Evolutionary conservation across 78 protist species (phyloP).

Genomic region (Tieghemostelium lacteum): DNA sequence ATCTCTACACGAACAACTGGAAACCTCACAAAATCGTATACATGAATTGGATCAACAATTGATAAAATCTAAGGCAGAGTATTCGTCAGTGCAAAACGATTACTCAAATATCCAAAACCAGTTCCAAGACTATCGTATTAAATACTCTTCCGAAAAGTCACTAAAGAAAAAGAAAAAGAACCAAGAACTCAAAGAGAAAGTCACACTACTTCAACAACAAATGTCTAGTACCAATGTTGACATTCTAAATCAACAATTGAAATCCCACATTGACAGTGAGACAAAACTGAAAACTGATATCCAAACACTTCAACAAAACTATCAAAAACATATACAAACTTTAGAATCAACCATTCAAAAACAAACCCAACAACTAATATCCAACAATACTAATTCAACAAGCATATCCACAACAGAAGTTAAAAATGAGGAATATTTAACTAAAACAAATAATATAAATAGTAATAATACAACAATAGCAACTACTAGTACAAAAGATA

Average conservation of each 20-base stretch:
- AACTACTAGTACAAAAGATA: neutral
- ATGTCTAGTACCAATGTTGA: slow-evolving; percentile 12
- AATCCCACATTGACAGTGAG: slow-evolving; percentile 29
- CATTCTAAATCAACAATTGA: neutral
- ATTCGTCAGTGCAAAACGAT: neutral
- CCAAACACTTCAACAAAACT: neutral
- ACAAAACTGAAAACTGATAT: neutral
- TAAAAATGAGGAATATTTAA: neutral
- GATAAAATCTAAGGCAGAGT: neutral
- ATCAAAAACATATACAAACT: no score
- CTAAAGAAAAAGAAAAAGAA: neutral
- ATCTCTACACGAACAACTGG: neutral
- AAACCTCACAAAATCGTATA: neutral
- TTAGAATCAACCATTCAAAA: no score
- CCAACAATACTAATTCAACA: neutral
- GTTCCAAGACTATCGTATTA: neutral
- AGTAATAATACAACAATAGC: slow-evolving; percentile 8
- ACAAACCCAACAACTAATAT: neutral
- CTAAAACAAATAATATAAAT: neutral
- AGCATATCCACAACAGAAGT: neutral
- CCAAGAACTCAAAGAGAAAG: neutral
- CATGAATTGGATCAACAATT: neutral
- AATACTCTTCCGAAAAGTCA: neutral
- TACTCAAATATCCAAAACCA: neutral
- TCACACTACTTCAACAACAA: neutral